Conservation (phyloP, 2,329 filamentous ascomycete genomes). For the Myriosclerotinia duriaeana region DNA sequence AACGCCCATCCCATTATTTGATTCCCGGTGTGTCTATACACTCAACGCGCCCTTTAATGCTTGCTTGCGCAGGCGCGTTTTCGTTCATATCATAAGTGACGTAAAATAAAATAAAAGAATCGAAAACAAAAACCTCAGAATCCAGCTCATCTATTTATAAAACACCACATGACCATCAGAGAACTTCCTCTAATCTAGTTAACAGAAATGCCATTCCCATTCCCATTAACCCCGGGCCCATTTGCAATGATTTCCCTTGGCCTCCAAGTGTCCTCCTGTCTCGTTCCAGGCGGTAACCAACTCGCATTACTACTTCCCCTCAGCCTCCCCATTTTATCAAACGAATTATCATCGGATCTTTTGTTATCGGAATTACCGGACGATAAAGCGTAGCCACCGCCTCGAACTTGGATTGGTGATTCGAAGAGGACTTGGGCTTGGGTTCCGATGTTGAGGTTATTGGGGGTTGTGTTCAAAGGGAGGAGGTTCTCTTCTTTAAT, state of each 20-base stretch:
- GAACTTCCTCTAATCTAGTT: background rate
- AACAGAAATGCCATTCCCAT: slow-evolving; percentile 15
- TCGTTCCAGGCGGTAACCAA: slow-evolving; percentile 78
- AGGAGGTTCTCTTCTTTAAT: slow-evolving; percentile 40
- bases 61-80: slow-evolving; percentile 11
- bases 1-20: background rate
- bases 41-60: background rate
- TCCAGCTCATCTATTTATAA: slow-evolving; percentile 10
- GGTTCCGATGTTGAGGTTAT: slow-evolving; percentile 22
- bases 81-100: slow-evolving; percentile 13
- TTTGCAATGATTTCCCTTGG: slow-evolving; percentile 26
- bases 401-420: slow-evolving; percentile 26
- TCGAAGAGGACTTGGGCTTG: slow-evolving; percentile 20
- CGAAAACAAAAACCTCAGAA: slow-evolving; percentile 7
- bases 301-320: slow-evolving; percentile 49
- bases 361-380: slow-evolving; percentile 46
- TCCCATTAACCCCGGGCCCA: slow-evolving; percentile 12
- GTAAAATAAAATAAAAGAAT: background rate
- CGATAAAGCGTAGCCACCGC: slow-evolving; percentile 28
- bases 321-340: slow-evolving; percentile 51
- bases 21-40: background rate
- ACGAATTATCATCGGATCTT: slow-evolving; percentile 52
- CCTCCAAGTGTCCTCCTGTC: slow-evolving; percentile 82
- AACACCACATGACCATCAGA: background rate
- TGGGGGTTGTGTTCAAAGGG: slow-evolving; percentile 28